Conservation (phyloP, 306 rosid genomes). For the Alnus rubra region DNA sequence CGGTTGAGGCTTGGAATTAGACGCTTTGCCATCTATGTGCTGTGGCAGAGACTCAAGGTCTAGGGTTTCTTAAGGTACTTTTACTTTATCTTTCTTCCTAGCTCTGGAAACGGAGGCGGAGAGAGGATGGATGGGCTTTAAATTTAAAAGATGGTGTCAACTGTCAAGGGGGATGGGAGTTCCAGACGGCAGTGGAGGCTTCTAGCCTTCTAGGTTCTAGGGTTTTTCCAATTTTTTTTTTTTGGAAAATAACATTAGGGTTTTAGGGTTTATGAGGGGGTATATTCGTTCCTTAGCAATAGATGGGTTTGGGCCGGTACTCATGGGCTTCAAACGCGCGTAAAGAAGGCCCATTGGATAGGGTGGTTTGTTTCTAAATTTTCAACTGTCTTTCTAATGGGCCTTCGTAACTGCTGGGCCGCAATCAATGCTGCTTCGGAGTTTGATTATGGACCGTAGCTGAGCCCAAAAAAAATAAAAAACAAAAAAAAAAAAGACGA, state of each 20-base stretch:
- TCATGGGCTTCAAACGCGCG: background rate
- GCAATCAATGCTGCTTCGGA: no score
- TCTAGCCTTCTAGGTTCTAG: slow-evolving; percentile 47
- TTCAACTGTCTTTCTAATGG: no score
- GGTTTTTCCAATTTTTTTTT: no score
- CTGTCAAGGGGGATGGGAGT: background rate
- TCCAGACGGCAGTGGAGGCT: slow-evolving; percentile 57
- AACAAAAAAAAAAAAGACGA: no score
- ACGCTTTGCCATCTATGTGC: slow-evolving; percentile 70
- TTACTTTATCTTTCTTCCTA: background rate
- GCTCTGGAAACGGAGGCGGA: background rate
- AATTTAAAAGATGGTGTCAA: slow-evolving; percentile 25
- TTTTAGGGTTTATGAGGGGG: slow-evolving; percentile 20
- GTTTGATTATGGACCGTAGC: no score
- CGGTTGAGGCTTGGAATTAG: slow-evolving; percentile 79
- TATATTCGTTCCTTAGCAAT: background rate
- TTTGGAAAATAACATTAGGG: slow-evolving; percentile 13
- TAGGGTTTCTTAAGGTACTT: slow-evolving; percentile 10
- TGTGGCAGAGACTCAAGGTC: background rate
- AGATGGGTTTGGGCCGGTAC: background rate
- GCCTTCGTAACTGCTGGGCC: background rate
- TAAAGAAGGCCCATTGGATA: no score
- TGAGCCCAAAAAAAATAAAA: no score
- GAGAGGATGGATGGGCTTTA: slow-evolving; percentile 2
- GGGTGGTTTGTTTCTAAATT: no score